A percentile compares a stretch with the other conserved stretches of the same genome.
Evolutionary conservation across 169 alveolate species (phyloP).

Genomic region (Cystoisospora suis): DNA sequence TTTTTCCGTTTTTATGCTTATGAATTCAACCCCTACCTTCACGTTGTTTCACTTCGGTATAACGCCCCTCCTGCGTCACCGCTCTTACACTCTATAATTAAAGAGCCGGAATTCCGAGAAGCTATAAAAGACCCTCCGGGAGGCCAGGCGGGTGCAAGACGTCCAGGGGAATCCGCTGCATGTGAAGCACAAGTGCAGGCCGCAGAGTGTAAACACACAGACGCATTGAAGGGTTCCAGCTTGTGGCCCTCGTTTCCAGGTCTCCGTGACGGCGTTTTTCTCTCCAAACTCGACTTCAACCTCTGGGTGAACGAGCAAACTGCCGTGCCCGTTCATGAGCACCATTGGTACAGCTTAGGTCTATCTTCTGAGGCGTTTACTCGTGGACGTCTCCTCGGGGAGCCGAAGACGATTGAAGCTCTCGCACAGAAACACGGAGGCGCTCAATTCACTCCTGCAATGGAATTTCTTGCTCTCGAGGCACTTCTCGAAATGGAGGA

Average conservation of each 20-base stretch:
- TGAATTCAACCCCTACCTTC: slow-evolving; percentile 21
- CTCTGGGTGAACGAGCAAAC: neutral
- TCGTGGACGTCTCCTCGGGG: too few species aligned
- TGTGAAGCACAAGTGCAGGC: neutral
- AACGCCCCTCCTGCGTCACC: neutral
- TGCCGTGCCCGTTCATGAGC: neutral
- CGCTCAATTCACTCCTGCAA: too few species aligned
- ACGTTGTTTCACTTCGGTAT: slow-evolving; percentile 17
- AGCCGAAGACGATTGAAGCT: too few species aligned
- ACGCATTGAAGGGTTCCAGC: neutral
- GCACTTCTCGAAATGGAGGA: neutral
- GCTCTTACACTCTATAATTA: too few species aligned
- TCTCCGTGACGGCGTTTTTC: neutral
- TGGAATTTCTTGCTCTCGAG: neutral
- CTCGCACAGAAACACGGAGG: too few species aligned
- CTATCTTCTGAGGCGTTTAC: too few species aligned
- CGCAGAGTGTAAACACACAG: neutral
- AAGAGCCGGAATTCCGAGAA: too few species aligned
- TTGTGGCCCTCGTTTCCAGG: neutral
- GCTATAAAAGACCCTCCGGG: too few species aligned
- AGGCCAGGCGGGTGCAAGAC: neutral
- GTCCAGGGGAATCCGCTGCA: neutral
- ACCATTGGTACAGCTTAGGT: too few species aligned
- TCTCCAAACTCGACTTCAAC: neutral
- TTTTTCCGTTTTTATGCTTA: slow-evolving; percentile 10